Evolutionary conservation across 2,329 filamentous ascomycete species (phyloP), one percentile per base, ranked within the genome.

Genomic region (Colletotrichum graminicola): DNA sequence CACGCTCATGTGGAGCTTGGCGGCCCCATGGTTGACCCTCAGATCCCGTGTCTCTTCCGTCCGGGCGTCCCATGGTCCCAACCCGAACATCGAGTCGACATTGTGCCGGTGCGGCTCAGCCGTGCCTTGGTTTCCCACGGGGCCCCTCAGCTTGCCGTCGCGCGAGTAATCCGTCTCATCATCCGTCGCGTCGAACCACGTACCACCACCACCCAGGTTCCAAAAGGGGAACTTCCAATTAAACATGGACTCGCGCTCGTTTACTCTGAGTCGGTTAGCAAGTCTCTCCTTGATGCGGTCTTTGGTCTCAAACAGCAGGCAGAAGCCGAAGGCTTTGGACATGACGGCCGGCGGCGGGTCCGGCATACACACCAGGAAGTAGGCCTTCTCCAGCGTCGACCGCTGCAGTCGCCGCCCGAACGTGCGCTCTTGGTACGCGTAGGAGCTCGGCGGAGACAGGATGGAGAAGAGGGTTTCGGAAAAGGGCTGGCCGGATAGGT

Each of bases 321-420:
- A 90, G 67, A 94, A 92, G 45, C 89, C 91, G 78, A 94, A 95
- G 1, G 90, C 85, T 43, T 86, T 85, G n/a, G 83, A 81, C 66
- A 90, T 83, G 1, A 79, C 79, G 2, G 82, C 78, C 2, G 85
- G 84, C 0, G 87, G 84, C 59, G 88, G 85, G 73, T 84, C 80
- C 2, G 81, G 76, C 78, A 84, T 84, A 18, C 78, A 82, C 3
- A 93, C 83, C 1, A 95, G 80, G 3, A 83, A 81, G 67, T 90
- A 88, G 0, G 86, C 92, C 34, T 84, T 81, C 79, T 97, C 93
- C 1, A 91, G 75, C 2, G 89, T 85, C 64, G 85, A 85, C 52
- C 93, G 88, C 60, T 93, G 92, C 5, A 97, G 82, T 5, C 92
- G 87, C 10, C 93, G 89, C 14, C 90, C 90, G 75, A 97, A 95